A percentile compares a stretch with the other conserved stretches of the same genome.
Evolutionary conservation across 2,329 filamentous ascomycete genomes (phyloP).

Genomic region (Alternaria sp.): DNA sequence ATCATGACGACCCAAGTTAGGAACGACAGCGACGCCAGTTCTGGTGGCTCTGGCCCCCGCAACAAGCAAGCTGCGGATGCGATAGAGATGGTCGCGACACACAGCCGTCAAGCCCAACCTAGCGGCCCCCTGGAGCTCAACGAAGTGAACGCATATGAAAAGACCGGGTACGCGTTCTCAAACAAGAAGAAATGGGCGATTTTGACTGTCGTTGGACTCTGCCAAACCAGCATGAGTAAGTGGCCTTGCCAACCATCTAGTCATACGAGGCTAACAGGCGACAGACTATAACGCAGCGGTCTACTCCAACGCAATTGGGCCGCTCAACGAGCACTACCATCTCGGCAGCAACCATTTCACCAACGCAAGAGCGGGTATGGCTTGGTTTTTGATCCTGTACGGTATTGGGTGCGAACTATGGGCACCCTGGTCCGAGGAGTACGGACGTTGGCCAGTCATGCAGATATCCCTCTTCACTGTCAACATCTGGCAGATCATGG

Average conservation of each 20-base stretch:
- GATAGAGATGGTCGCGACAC: slow-evolving; percentile 9
- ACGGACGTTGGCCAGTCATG: slow-evolving; percentile 76
- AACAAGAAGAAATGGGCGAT: slow-evolving; percentile 61
- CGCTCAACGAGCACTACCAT: slow-evolving; percentile 65
- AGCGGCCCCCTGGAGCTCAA: slow-evolving; percentile 15
- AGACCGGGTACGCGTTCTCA: slow-evolving; percentile 55
- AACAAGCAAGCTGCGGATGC: slow-evolving; percentile 3
- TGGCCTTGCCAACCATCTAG: slow-evolving; percentile 40
- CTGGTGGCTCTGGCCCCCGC: background rate
- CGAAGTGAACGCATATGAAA: slow-evolving; percentile 24
- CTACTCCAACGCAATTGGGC: slow-evolving; percentile 59
- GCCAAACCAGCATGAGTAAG: slow-evolving; percentile 60
- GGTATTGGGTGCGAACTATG: slow-evolving; percentile 86
- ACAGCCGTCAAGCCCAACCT: background rate
- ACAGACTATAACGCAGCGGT: slow-evolving; percentile 61
- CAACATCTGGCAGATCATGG: slow-evolving; percentile 69
- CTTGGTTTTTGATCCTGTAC: slow-evolving; percentile 79
- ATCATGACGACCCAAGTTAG: slow-evolving; percentile 8
- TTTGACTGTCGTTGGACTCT: slow-evolving; percentile 59
- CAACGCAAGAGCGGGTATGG: slow-evolving; percentile 63
- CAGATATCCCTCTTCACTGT: slow-evolving; percentile 75
- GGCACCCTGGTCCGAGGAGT: slow-evolving; percentile 80
- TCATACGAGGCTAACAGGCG: slow-evolving; percentile 29
- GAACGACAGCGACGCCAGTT: slow-evolving; percentile 9
- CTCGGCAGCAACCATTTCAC: slow-evolving; percentile 43